Evolutionary conservation across 192 early-diverging fungal species (phyloP), one percentile per base, ranked within the genome.

Genomic region (Chytriomyces hyalinus): DNA sequence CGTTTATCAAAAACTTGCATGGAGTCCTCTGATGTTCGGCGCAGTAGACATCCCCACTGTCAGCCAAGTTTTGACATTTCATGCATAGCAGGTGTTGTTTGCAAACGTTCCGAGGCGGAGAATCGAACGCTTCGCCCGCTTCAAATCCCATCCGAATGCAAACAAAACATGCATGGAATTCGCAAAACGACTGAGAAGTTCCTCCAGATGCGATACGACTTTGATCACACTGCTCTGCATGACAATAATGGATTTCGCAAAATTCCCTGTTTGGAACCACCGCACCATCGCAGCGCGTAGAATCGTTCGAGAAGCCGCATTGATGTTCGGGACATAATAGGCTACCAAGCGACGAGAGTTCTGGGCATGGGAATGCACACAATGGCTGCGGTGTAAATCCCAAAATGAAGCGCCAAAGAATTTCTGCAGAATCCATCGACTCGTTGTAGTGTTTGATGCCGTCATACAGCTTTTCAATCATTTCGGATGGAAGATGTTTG

Each of bases 371-470:
- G 53, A 24, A 80, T 9, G 17, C 28, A 74, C 79, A 80, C 60
- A 26, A 24, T 17, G 73, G 79, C 8, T 43, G 75, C 4, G 79
- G 79, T n/a, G 15, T 53, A 24, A 67, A 70, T n/a, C 79, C 79
- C 8, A 3, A 13, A 13, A 80, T 15, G 44, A 70, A 80, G 22
- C 65, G n/a, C 44, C 53, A 73, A 7, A 80, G 67, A 45, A 80
- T 46, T 59, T 80, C 79, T 10, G 48, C 45, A 10, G 50, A 45
- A n/a, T 77, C 61, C 74, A 80, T 67, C 10, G 44, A 13, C n/a
- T 15, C 47, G 61, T 80, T 75, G 67, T 80, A 80, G 49, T 80
- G 79, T 57, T 62, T 15, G 49, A 80, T 78, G 5, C 79, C 79
- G 26, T 80, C 61, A 59, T 47, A 80, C 17, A 80, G 67, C 3